phyloP scores from a whole-genome alignment of 306 rosid species.

The Cotoneaster glaucophyllus region DNA sequence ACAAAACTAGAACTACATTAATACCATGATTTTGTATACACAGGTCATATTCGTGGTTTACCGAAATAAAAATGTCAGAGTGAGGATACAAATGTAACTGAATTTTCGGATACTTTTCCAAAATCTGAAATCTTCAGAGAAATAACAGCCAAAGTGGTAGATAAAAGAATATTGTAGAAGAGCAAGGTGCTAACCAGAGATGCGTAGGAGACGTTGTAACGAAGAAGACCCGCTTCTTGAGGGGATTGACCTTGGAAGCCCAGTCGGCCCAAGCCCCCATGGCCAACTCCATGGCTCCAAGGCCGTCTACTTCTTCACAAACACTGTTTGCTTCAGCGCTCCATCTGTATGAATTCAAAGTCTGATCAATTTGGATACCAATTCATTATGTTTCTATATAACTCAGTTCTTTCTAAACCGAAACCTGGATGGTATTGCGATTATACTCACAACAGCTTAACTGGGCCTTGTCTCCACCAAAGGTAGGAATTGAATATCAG shows the following conservation, averaged over 20 bases:
- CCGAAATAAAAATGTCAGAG: background rate
- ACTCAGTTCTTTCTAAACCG: background rate
- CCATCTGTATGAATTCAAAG: slow-evolving; percentile 56
- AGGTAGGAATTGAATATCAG: slow-evolving; percentile 85
- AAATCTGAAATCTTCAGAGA: background rate
- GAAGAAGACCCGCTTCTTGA: slow-evolving; percentile 60
- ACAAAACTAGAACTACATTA: background rate
- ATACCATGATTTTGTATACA: background rate
- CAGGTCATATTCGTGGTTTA: background rate
- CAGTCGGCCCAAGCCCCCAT: slow-evolving; percentile 97
- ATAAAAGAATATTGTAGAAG: background rate
- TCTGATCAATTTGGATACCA: slow-evolving; percentile 13
- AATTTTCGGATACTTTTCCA: background rate
- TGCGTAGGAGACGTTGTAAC: slow-evolving; percentile 97
- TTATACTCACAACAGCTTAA: slow-evolving; percentile 76
- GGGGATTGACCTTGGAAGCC: slow-evolving; percentile 67
- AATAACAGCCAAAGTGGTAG: background rate
- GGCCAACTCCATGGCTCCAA: slow-evolving; percentile 82
- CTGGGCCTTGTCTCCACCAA: slow-evolving; percentile 99
- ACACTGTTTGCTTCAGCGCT: slow-evolving; percentile 45
- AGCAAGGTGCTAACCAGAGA: slow-evolving; percentile 55
- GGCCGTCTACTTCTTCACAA: slow-evolving; percentile 77
- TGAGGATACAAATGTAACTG: background rate
- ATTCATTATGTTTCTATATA: background rate
- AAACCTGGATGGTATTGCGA: background rate